Conservation (phyloP, 345 rosid genomes). For the Excoecaria cochinchinensis region DNA sequence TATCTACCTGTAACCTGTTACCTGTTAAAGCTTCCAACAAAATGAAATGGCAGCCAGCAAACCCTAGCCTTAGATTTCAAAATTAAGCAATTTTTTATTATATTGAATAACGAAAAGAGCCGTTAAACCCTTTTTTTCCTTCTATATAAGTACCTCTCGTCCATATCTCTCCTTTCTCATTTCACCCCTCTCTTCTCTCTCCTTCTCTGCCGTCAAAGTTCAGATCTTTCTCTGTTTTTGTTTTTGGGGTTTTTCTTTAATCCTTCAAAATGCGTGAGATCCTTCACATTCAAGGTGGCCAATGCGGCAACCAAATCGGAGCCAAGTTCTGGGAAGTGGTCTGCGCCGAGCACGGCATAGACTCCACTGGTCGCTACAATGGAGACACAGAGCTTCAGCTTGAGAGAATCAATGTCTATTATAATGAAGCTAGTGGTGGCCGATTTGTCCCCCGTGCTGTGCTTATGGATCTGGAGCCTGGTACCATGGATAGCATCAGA, state of each 20-base stretch:
- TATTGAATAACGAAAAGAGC: neutral
- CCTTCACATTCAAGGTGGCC: slow-evolving; percentile 32
- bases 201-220: neutral
- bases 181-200: neutral
- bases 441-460: slow-evolving; percentile 33
- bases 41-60: neutral
- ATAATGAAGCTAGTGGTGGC: slow-evolving; percentile 30
- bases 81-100: neutral
- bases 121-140: neutral
- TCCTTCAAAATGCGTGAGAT: slow-evolving; percentile 27
- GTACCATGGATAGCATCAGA: slow-evolving; percentile 30
- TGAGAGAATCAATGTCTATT: slow-evolving; percentile 31
- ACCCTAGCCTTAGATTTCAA: neutral
- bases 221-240: neutral
- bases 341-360: slow-evolving; percentile 31
- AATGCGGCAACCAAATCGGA: slow-evolving; percentile 34
- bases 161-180: neutral
- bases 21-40: neutral
- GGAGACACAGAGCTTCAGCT: slow-evolving; percentile 28
- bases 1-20: neutral
- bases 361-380: slow-evolving; percentile 25
- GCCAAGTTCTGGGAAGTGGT: slow-evolving; percentile 33
- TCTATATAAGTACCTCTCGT: slow-evolving; percentile 7
- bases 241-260: neutral
- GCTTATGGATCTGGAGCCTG: slow-evolving; percentile 36